Base-by-base conservation (phyloP, 805 yeast species). In the Nakazawaea ernobii region DNA sequence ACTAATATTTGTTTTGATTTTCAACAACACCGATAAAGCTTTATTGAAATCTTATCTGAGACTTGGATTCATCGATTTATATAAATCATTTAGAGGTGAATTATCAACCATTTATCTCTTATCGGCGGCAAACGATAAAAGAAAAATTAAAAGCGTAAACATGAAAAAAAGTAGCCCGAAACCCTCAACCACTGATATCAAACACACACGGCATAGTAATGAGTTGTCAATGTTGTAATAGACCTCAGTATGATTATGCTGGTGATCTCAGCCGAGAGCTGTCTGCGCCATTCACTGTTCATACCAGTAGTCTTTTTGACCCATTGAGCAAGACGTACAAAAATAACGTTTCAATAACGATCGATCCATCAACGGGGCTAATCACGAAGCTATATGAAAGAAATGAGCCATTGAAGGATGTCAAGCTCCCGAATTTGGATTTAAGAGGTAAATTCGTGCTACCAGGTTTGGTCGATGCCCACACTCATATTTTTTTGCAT, bases 391-490 rank as follows among this genome's bases (percentile, higher is more conserved):
- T 51, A 1, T n/a, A 46, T 1, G n/a, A 48, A 14, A 40, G 60
- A 28, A 40, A 45, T 1, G 17, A 32, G n/a, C n/a, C n/a, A 6
- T 48, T 42, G 4, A 45, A 35, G 11, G 45, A 29, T 6, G 13
- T 54, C 3, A 44, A 14, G 7, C 48, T 35, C 0, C 24, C 43
- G n/a, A 62, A 59, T 44, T 39, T 59, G 6, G 63, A 59, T 45
- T 41, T 59, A 6, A 44, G 59, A 20, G 59, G 54, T 15, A 57
- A 56, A 42, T 42, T 43, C 35, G 61, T 55, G 6, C 35, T 59
- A 9, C 62, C 62, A 1, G 63, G 63, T 1, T 52, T 58, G 43
- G 63, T 59, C n/a, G 63, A 59, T 43, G 56, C 63, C 2, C 63
- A 59, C 42, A 57, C 63, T 0, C 63, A 59, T 35, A 59, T 59